Conservation (phyloP, 768 basidiomycete genomes). For the Tricholoma saponaceum region DNA sequence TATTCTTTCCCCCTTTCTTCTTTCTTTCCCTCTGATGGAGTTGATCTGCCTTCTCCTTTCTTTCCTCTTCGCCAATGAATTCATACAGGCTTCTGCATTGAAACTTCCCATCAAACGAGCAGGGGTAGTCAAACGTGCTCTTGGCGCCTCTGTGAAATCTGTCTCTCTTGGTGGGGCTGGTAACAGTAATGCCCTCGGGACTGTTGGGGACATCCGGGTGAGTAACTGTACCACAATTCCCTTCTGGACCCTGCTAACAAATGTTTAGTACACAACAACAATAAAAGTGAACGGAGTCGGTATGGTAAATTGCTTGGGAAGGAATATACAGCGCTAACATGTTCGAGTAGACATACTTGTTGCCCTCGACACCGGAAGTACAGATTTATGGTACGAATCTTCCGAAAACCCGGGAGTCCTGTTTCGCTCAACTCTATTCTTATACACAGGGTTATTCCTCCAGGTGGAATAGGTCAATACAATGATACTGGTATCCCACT, state of each 20-base stretch:
- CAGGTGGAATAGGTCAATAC: constrained; percentile 27
- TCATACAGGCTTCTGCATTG: neutral
- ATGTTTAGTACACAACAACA: constrained; percentile 12
- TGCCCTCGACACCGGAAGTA: constrained; percentile 35
- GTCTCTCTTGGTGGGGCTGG: neutral
- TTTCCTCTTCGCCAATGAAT: neutral
- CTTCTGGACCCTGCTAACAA: neutral
- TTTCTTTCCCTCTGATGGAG: neutral
- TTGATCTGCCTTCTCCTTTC: neutral
- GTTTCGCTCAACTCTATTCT: neutral
- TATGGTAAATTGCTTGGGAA: neutral
- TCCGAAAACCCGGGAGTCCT: neutral
- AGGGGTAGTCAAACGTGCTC: neutral
- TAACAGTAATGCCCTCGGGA: constrained; percentile 3
- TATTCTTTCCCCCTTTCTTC: neutral
- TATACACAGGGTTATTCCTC: constrained; percentile 28
- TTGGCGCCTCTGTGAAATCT: neutral
- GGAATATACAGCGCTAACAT: neutral
- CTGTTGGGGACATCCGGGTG: constrained; percentile 11
- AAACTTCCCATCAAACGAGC: neutral
- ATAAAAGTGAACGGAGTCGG: constrained; percentile 28
- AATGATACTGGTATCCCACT: constrained; percentile 28
- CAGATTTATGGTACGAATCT: constrained; percentile 29
- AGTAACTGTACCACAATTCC: neutral
- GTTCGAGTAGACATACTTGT: constrained; percentile 21